Evolutionary conservation across 2,329 filamentous ascomycete genomes (phyloP), one percentile per base, ranked within the genome.

Genomic region (Dactylonectria estremocensis): DNA sequence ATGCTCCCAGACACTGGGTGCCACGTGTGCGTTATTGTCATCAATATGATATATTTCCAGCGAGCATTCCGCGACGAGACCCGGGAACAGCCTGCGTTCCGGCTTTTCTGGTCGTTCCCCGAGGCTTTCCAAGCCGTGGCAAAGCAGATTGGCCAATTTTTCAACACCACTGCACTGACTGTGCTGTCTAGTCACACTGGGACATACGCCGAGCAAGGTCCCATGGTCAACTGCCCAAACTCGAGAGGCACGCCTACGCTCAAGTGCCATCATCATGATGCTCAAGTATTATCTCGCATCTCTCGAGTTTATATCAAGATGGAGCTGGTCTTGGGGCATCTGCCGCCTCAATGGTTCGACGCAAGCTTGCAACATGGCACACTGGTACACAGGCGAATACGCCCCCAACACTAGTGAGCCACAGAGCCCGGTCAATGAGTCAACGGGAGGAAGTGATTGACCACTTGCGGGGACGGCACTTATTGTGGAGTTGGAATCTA

Each of bases 401-500:
- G 31, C 37, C 28, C 48, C 28, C 16, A 9, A 48, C 45, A 40
- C 50, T 56, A 58, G 59, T 53, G 20, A 18, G 40, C 11, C 11
- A 9, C 13, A 18, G 1, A n/a, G n/a, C 45, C 28, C 28, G 50
- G 33, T n/a, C 48, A 45, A 60, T 66, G 63, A 60, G 57, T 60
- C 57, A 60, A 60, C 56, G 43, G 13, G 37, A 10, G n/a, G 48
- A 49, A 18, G 13, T 20, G 22, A 14, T 48, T 22, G 35, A 37
- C 54, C 54, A 46, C 54, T 50, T 18, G 18, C 20, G n/a, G 10
- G 18, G 9, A 22, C 14, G 24, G 24, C 13, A 20, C 40, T 59
- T 58, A 33, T 56, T 22, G 28, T 22, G 50, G 56, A 65, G n/a
- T 22, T 40, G 16, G 14, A 20, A 60, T 56, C 57, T 66, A 66